Evolutionary conservation across 768 basidiomycete species (phyloP).

Genomic region (Amanita brunnescens): DNA sequence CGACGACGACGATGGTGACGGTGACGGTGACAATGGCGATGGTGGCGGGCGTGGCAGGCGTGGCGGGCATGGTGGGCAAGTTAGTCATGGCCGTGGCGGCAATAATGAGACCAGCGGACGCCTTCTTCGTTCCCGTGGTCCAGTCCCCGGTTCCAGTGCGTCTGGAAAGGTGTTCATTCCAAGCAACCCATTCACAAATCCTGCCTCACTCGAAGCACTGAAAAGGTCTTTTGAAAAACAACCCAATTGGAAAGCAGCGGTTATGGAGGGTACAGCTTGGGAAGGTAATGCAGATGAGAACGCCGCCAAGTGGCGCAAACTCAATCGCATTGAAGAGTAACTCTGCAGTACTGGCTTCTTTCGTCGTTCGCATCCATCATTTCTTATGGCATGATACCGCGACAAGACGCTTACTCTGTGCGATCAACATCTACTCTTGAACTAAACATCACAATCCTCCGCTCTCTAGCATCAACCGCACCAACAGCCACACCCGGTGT

Average conservation of each 20-base stretch:
- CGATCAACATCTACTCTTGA: conserved; percentile 75
- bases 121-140: conserved; percentile 2
- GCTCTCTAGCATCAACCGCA: conserved; percentile 77
- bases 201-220: conserved; percentile 6
- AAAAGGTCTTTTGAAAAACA: conserved; percentile 10
- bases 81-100: neutral
- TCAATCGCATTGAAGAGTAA: conserved; percentile 8
- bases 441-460: conserved; percentile 83
- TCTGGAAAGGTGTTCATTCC: conserved; percentile 11
- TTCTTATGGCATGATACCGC: no score
- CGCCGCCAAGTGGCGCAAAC: conserved; percentile 10
- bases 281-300: conserved; percentile 13
- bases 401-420: no score
- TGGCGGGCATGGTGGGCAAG: neutral
- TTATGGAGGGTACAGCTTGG: conserved; percentile 11
- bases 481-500: conserved; percentile 88
- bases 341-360: no score
- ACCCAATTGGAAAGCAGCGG: conserved; percentile 12
- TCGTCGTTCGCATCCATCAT: no score
- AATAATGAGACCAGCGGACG: conserved; percentile 2
- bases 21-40: no score
- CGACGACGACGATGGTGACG: neutral
- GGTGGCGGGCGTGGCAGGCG: neutral
- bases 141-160: conserved; percentile 3
- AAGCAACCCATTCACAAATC: conserved; percentile 8